Base-by-base conservation (phyloP, 2,329 filamentous ascomycete species). In the Claviceps spartinae region DNA sequence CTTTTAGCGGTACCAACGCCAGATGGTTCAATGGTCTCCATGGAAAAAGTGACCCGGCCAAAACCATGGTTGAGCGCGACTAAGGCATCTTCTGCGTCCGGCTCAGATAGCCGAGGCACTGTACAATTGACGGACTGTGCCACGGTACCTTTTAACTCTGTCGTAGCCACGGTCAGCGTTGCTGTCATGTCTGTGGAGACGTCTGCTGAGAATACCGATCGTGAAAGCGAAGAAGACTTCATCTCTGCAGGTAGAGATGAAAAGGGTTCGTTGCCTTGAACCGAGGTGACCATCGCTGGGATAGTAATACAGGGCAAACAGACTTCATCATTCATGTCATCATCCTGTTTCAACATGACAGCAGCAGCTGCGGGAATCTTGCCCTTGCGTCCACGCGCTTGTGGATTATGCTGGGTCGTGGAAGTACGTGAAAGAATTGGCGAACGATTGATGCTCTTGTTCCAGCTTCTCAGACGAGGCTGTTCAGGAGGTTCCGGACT, bases 331-430 rank as follows among this genome's bases (percentile, higher is more conserved):
- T 45, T 9, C 9, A 45, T 48, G n/a, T 48, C 48, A 38, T 30
- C 40, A 34, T 48, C 48, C 14, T 48, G 48, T 8, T 44, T 53
- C 38, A 53, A 41, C 30, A 36, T 45, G 18, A 50, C 50, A 11
- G 38, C 34, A 45, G 38, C n/a, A 40, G 40, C 13, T 20, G n/a
- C 5, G 20, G 37, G 13, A 14, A 18, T 18, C 18, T 22, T 13
- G 20, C 36, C 45, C 13, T 30, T 36, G 20, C 43, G 34, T 20
- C 11, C 43, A n/a, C 11, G n/a, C 37, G 14, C 30, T 47, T 7
- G 22, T 13, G 22, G 34, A 8, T 42, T 16, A 34, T 3, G 11
- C 7, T 37, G 52, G 14, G 5, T 36, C 5, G 16, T 37, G 13
- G 45, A 18, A 43, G 13, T 18, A 2, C 20, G 14, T 45, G 38